Evolutionary conservation across 306 rosid genomes (phyloP).

Genomic region (Prunus mongolica): DNA sequence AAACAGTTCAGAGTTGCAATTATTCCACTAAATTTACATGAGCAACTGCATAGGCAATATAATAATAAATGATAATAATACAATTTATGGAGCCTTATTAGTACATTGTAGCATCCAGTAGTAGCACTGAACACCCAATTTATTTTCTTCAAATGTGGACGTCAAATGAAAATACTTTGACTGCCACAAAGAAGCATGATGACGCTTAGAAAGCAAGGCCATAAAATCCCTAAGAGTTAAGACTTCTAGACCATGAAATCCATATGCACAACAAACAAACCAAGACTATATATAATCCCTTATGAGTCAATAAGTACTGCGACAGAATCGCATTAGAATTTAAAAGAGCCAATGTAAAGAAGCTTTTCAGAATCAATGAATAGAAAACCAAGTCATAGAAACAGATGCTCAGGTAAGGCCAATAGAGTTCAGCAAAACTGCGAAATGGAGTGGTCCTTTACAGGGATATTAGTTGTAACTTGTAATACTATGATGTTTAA

Average conservation of each 20-base stretch:
- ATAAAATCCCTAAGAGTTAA: background rate
- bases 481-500: background rate
- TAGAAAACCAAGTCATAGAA: background rate
- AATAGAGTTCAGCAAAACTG: no score
- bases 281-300: background rate
- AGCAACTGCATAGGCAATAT: background rate
- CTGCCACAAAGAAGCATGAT: background rate
- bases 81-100: background rate
- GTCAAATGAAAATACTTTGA: background rate
- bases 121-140: background rate
- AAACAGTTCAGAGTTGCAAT: background rate
- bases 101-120: background rate
- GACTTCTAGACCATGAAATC: background rate
- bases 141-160: background rate
- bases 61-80: background rate
- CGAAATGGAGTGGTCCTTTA: background rate
- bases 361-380: background rate
- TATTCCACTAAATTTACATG: background rate
- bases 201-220: background rate
- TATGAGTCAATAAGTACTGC: background rate
- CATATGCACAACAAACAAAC: background rate
- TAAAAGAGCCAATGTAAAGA: background rate
- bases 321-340: background rate
- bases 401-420: background rate
- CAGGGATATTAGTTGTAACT: background rate